Evolutionary conservation across 139 green algal species (phyloP).

Genomic region (Deuterostichococcus epilithicus): DNA sequence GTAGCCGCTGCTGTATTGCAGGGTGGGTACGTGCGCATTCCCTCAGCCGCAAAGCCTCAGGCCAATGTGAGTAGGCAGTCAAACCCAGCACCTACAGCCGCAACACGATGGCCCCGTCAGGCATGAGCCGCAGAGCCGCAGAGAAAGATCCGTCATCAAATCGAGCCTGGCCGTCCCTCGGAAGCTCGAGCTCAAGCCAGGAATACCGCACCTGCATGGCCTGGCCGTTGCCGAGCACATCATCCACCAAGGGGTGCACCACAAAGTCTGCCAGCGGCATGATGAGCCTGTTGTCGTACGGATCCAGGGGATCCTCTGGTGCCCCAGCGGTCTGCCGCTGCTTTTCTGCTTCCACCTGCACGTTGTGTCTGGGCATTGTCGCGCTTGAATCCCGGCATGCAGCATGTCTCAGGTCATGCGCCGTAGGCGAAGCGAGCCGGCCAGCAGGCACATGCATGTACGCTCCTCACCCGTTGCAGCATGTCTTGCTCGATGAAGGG

Average conservation of each 20-base stretch:
- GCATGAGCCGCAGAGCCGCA: too few species aligned
- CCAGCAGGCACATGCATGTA: neutral
- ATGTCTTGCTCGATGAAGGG: conserved; percentile 69
- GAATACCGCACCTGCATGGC: conserved; percentile 54
- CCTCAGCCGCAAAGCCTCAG: conserved; percentile 43
- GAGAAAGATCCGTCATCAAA: too few species aligned
- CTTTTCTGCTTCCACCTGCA: neutral
- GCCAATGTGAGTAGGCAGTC: conserved; percentile 80
- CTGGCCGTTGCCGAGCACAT: conserved; percentile 77
- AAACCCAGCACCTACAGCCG: conserved; percentile 78
- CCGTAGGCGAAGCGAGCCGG: too few species aligned
- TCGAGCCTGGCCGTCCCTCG: neutral
- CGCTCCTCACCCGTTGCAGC: conserved; percentile 20
- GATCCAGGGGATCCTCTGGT: conserved; percentile 21
- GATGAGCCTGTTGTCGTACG: conserved; percentile 77
- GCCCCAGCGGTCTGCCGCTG: neutral
- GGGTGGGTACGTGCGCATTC: conserved; percentile 36
- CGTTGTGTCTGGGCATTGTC: neutral
- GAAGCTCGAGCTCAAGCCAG: neutral
- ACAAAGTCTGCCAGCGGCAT: conserved; percentile 78
- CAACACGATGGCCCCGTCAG: too few species aligned
- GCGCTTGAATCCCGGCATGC: too few species aligned
- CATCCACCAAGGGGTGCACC: conserved; percentile 54
- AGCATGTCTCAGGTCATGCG: too few species aligned
- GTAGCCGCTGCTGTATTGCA: conserved; percentile 18